Percentiles rank a stretch among this genome's conserved stretches.
phyloP scores from a whole-genome alignment of 2,329 filamentous ascomycete species.

The Monosporascus sp. region DNA sequence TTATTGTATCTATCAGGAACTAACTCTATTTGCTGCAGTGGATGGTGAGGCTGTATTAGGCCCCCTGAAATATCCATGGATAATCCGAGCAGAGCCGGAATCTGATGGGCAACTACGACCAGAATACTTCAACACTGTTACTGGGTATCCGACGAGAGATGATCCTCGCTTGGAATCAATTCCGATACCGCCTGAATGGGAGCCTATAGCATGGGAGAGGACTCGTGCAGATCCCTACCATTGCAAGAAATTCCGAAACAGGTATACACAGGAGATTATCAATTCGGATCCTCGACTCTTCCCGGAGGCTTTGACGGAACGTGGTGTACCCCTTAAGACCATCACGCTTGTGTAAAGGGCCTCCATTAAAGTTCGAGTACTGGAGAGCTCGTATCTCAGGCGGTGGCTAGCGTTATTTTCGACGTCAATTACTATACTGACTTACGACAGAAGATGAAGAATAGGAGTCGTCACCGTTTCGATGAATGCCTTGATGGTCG shows the following conservation, averaged over 20 bases:
- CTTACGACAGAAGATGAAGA: no score
- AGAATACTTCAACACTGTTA: slow-evolving; percentile 3
- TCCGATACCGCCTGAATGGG: slow-evolving; percentile 10
- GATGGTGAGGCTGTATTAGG: slow-evolving; percentile 14
- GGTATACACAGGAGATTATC: slow-evolving; percentile 9
- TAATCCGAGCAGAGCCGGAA: background rate
- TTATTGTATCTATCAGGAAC: background rate
- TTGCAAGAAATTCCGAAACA: slow-evolving; percentile 10
- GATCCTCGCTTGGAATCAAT: slow-evolving; percentile 10
- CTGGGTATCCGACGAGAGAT: background rate
- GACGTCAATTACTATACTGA: no score
- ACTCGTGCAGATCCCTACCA: slow-evolving; percentile 6
- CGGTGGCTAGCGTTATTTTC: no score
- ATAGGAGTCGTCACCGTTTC: no score
- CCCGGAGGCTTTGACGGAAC: slow-evolving; percentile 8
- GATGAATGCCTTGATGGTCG: no score
- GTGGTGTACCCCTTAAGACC: slow-evolving; percentile 8
- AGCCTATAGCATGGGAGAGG: slow-evolving; percentile 7
- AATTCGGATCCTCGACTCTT: slow-evolving; percentile 16
- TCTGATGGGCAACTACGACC: background rate
- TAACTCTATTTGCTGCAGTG: background rate
- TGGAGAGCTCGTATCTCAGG: no score
- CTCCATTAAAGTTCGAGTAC: no score
- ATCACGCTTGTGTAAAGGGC: slow-evolving; percentile 12
- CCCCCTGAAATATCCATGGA: slow-evolving; percentile 1